A percentile compares a stretch with the other conserved stretches of the same genome.
Conservation (phyloP, 768 basidiomycete genomes). For the Dendrothele bispora region DNA sequence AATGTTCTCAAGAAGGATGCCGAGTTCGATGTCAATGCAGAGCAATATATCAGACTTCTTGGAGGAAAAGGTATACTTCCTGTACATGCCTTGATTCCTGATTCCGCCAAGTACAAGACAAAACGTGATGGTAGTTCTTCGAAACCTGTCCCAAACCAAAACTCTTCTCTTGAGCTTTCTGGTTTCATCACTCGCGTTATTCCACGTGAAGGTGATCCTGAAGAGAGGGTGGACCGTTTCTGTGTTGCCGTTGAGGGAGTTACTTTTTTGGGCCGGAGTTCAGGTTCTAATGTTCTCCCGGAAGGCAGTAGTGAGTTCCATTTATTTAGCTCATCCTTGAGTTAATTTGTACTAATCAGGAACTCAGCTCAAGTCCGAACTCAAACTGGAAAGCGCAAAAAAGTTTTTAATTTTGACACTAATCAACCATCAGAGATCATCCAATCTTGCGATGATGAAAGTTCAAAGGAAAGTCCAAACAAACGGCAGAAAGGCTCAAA, state of each 20-base stretch:
- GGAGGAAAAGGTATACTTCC: background rate
- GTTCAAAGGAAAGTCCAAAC: too few relatives aligned
- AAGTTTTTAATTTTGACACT: too few relatives aligned
- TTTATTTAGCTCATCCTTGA: too few relatives aligned
- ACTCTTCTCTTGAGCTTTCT: background rate
- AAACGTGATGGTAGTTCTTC: background rate
- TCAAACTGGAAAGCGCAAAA: too few relatives aligned
- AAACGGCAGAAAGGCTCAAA: too few relatives aligned
- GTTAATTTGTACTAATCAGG: too few relatives aligned
- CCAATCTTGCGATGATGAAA: too few relatives aligned
- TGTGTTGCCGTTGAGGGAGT: background rate
- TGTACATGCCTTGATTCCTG: slow-evolving; percentile 2
- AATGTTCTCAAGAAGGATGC: slow-evolving; percentile 3
- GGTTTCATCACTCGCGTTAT: slow-evolving; percentile 6
- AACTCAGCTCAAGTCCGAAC: too few relatives aligned
- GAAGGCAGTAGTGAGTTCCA: background rate
- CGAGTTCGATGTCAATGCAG: background rate
- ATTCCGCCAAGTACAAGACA: slow-evolving; percentile 2
- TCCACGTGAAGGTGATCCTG: background rate
- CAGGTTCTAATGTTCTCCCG: background rate
- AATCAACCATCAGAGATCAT: too few relatives aligned
- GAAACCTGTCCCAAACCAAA: slow-evolving; percentile 3
- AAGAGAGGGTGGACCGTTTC: background rate
- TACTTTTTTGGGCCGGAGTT: background rate
- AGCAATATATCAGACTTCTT: slow-evolving; percentile 2